Evolutionary conservation across 2,329 filamentous ascomycete species (phyloP), one percentile per base, ranked within the genome.

Genomic region (Ophiostoma montium): DNA sequence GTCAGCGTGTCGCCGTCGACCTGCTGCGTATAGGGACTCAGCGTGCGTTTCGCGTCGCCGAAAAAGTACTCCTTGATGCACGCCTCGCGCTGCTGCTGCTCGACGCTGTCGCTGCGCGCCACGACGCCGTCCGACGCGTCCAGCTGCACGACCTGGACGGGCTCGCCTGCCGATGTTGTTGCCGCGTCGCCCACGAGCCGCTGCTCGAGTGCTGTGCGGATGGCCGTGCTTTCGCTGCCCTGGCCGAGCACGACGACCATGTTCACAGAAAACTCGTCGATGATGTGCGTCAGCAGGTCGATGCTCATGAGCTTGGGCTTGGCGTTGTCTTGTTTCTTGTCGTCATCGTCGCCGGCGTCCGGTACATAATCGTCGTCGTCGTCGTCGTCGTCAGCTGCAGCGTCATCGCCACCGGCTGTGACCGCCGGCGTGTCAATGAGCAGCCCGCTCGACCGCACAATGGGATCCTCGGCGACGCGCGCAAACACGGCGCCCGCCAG

Each of bases 61-160:
- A 95, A 98, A 68, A 98, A 98, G 65, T 98, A 98, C 57, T 89
- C 83, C 56, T 84, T 83, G 47, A 95, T 88, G 46, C 84, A 76
- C 0, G 83, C 77, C 59, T 94, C 85, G 41, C 84, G 76, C 5
- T 78, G 67, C 15, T 79, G 73, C 58, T 86, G 84, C 71, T 89
- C 78, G 62, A 86, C 94, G 0, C 67, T 62, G 35, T 82, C 76
- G 54, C 88, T 83, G 44, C 86, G 76, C 58, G 86, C 78, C 1
- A 86, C 85, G 35, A 86, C 88, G 21, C 92, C 92, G 33, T 86
- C 85, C 0, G 88, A 94, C 61, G 87, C 88, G 53, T 88, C 80
- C 12, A 98, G 71, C 50, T 81, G 80, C 45, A 96, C 70, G 2
- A 96, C 76, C 5, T 75, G 77, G 50, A 95, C 78, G 1, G 73